These are phyloP conservation scores for Amylostereum areolatum DNA, from an alignment of 1,284 basidiomycete species.

Conservation along the genomic window DNA sequence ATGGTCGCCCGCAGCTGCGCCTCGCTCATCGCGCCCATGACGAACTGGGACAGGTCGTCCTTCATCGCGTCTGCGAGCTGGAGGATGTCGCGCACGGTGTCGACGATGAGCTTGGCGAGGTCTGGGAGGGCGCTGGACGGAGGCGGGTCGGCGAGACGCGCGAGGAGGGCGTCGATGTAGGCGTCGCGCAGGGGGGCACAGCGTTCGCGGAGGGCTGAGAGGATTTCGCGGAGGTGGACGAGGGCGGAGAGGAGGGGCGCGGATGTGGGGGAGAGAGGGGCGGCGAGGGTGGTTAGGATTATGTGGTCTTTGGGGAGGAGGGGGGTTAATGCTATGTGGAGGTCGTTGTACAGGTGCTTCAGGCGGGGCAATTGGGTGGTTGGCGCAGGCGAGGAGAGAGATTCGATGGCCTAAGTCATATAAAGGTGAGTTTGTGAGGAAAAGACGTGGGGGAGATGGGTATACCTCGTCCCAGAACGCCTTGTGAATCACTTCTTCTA, in stretches of 20 bases:
- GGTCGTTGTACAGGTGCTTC: conserved; percentile 46
- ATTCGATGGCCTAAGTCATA: conserved; percentile 30
- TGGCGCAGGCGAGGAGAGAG: conserved; percentile 38
- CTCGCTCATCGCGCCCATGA: conserved; percentile 58
- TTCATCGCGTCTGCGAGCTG: conserved; percentile 54
- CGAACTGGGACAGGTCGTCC: conserved; percentile 54
- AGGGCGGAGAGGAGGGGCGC: conserved; percentile 54
- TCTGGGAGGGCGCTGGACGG: conserved; percentile 13
- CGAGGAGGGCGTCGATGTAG: conserved; percentile 39
- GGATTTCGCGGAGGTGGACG: conserved; percentile 43
- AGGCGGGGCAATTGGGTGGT: conserved; percentile 44
- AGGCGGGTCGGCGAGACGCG: conserved; percentile 30
- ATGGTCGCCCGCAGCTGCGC: conserved; percentile 43
- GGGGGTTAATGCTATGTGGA: conserved; percentile 41
- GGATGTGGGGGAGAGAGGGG: conserved; percentile 57
- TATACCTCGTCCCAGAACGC: conserved; percentile 71
- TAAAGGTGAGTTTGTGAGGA: conserved; percentile 2
- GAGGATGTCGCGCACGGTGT: conserved; percentile 40
- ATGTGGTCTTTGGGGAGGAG: conserved; percentile 49
- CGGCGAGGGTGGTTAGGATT: conserved; percentile 41
- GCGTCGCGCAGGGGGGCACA: conserved; percentile 63
- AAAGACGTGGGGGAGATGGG: background rate
- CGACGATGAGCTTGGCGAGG: conserved; percentile 36
- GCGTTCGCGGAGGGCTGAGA: conserved; percentile 43
- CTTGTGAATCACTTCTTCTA: conserved; percentile 48